Conservation (phyloP, 768 basidiomycete species). For the Naganishia randhawae region DNA sequence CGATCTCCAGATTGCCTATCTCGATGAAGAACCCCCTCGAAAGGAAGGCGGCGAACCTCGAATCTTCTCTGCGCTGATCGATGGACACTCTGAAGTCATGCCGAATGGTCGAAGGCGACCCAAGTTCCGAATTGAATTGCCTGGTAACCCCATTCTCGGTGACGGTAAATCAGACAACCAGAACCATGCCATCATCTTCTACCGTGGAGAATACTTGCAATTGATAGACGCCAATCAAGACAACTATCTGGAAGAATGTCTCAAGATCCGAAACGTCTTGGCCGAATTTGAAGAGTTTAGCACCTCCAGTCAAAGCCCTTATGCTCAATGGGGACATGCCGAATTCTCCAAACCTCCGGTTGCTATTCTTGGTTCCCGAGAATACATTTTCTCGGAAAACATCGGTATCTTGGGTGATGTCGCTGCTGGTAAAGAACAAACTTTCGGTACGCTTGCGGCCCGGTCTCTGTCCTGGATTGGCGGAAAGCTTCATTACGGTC, state of each 20-base stretch:
- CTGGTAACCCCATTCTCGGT: constrained; percentile 97
- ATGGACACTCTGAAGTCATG: constrained; percentile 94
- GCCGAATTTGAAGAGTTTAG: constrained; percentile 94
- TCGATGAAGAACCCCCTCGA: constrained; percentile 89
- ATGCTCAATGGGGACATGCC: constrained; percentile 80
- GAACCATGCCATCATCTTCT: constrained; percentile 99
- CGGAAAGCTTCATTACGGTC: constrained; percentile 97
- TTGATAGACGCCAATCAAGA: constrained; percentile 99
- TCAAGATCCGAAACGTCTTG: constrained; percentile 98
- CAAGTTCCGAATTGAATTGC: constrained; percentile 97
- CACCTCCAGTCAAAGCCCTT: constrained; percentile 81
- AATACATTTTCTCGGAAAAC: constrained; percentile 99
- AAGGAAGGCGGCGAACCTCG: constrained; percentile 94
- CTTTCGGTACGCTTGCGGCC: constrained; percentile 96
- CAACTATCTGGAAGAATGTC: constrained; percentile 98
- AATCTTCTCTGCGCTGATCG: constrained; percentile 92
- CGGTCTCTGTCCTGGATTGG: constrained; percentile 95
- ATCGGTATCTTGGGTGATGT: constrained; percentile 98
- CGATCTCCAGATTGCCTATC: constrained; percentile 95
- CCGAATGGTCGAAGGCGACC: constrained; percentile 83
- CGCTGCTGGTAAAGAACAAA: constrained; percentile 98
- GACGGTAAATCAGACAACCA: constrained; percentile 99
- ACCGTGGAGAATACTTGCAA: constrained; percentile 97
- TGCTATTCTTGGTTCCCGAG: constrained; percentile 95
- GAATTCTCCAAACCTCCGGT: constrained; percentile 85